Evolutionary conservation across 495 filamentous ascomycete genomes (phyloP).

Genomic region (Penicillium mononematosum): DNA sequence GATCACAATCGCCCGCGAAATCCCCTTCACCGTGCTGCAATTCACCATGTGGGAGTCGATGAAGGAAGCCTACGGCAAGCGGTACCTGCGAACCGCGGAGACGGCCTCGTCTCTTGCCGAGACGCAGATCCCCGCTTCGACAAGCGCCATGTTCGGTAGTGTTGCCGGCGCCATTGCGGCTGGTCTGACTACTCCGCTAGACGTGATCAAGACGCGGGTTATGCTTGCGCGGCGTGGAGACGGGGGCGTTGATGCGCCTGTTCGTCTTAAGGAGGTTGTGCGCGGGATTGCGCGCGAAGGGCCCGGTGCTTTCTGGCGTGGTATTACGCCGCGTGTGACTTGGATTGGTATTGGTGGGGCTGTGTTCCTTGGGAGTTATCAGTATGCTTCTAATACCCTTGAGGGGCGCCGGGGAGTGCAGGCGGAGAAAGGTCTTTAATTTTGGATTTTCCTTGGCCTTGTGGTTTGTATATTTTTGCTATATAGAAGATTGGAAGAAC

Average conservation of each 20-base stretch:
- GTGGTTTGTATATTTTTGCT: constrained; percentile 14
- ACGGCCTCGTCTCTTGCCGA: constrained; percentile 14
- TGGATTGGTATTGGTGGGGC: constrained; percentile 96
- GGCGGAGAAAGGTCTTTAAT: constrained; percentile 14
- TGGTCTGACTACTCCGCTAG: constrained; percentile 85
- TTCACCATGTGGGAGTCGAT: constrained; percentile 96
- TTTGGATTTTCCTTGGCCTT: neutral
- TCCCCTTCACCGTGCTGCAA: constrained; percentile 94
- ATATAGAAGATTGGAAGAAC: constrained; percentile 1
- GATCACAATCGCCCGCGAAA: constrained; percentile 91
- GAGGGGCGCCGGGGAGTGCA: constrained; percentile 36
- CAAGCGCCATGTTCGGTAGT: constrained; percentile 85
- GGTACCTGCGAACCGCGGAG: constrained; percentile 27
- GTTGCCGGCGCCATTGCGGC: constrained; percentile 83
- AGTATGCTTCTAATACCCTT: constrained; percentile 78
- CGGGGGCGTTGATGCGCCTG: constrained; percentile 40
- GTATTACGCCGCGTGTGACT: constrained; percentile 81
- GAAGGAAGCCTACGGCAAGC: constrained; percentile 58
- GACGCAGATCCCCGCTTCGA: constrained; percentile 60
- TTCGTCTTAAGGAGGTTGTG: constrained; percentile 59
- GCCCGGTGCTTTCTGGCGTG: constrained; percentile 75
- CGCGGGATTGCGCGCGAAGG: constrained; percentile 69
- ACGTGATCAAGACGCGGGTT: constrained; percentile 94
- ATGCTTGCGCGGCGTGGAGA: constrained; percentile 69
- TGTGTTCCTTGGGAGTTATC: constrained; percentile 94